Evolutionary conservation across 2,329 filamentous ascomycete species (phyloP).

Genomic region (Metarhizium sp.): DNA sequence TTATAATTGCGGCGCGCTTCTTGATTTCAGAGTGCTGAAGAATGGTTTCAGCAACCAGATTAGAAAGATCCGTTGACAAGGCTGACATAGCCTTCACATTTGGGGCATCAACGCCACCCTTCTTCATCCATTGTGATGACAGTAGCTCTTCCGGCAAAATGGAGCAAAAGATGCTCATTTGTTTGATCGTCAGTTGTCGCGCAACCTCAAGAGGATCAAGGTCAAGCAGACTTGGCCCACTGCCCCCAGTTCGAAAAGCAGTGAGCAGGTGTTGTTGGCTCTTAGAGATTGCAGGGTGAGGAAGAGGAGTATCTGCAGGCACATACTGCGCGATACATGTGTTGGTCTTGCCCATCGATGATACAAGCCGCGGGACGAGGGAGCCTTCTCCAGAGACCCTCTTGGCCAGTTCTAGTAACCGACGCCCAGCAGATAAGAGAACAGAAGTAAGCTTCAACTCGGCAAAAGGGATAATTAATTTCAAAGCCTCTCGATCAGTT

Average conservation of each 20-base stretch:
- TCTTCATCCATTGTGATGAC: constrained; percentile 90
- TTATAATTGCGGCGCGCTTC: constrained; percentile 82
- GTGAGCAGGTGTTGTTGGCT: constrained; percentile 65
- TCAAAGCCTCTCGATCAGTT: constrained; percentile 66
- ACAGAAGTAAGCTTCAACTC: constrained; percentile 57
- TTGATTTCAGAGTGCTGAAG: constrained; percentile 82
- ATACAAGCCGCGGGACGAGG: constrained; percentile 73
- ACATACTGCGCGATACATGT: constrained; percentile 64
- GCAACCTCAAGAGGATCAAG: constrained; percentile 88
- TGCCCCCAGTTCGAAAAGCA: constrained; percentile 65
- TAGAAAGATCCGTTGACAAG: constrained; percentile 84
- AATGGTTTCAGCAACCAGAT: constrained; percentile 88
- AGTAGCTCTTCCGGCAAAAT: constrained; percentile 90
- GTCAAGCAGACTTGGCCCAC: constrained; percentile 67
- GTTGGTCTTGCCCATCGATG: constrained; percentile 81
- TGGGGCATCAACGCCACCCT: constrained; percentile 64
- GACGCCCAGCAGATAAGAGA: constrained; percentile 68
- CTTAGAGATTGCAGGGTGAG: constrained; percentile 61
- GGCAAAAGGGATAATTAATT: constrained; percentile 72
- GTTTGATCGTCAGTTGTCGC: constrained; percentile 84
- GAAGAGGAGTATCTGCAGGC: constrained; percentile 61
- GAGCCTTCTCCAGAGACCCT: constrained; percentile 68
- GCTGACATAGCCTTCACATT: constrained; percentile 94
- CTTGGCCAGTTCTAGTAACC: constrained; percentile 69
- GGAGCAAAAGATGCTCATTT: constrained; percentile 82